Percentiles rank a stretch among this genome's conserved stretches.
phyloP scores from a whole-genome alignment of 2,329 filamentous ascomycete species.

The Sporothrix dimorphospora region DNA sequence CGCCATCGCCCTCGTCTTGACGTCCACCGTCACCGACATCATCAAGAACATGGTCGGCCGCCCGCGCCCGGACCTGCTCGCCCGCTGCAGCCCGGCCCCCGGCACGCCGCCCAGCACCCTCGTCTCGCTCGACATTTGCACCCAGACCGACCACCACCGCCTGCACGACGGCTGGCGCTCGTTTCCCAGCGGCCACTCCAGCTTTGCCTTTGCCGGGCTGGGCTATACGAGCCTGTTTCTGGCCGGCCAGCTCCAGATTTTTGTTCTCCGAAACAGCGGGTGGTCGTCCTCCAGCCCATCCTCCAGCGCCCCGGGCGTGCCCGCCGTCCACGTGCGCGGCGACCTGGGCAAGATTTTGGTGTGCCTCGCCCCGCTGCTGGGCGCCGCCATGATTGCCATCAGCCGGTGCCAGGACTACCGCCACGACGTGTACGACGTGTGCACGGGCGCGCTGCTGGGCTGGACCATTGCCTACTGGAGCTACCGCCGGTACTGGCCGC shows the following conservation, averaged over 20 bases:
- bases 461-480: constrained; percentile 65
- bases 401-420: constrained; percentile 71
- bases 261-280: constrained; percentile 39
- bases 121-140: constrained; percentile 72
- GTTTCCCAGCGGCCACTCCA: constrained; percentile 80
- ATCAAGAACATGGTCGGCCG: constrained; percentile 87
- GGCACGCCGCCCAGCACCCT: constrained; percentile 55
- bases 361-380: constrained; percentile 61
- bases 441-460: constrained; percentile 63
- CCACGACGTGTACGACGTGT: constrained; percentile 72
- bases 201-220: constrained; percentile 77
- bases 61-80: constrained; percentile 59
- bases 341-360: constrained; percentile 61
- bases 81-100: constrained; percentile 74
- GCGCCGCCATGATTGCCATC: constrained; percentile 69
- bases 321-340: constrained; percentile 33
- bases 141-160: constrained; percentile 66
- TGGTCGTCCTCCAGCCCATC: not conserved
- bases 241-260: constrained; percentile 67
- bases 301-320: not conserved
- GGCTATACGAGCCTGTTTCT: constrained; percentile 74
- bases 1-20: constrained; percentile 73
- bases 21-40: constrained; percentile 82
- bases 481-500: constrained; percentile 67
- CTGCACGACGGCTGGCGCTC: constrained; percentile 84